Evolutionary conservation across 1,139 yeast species (phyloP).

Genomic region (Pichia sp.): DNA sequence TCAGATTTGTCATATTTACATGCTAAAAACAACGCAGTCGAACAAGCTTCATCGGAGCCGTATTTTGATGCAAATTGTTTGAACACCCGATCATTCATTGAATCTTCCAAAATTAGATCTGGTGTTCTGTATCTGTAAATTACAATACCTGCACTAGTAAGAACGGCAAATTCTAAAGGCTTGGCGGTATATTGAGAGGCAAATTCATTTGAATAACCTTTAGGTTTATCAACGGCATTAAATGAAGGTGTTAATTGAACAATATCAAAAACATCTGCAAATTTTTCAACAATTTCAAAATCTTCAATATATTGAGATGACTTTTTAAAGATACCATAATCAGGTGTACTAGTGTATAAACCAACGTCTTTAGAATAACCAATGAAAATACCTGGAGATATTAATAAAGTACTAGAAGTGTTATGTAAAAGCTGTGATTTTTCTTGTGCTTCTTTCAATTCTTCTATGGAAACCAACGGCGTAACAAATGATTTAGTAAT

Average conservation of each 20-base stretch:
- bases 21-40: constrained; percentile 77
- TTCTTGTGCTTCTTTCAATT: constrained; percentile 31
- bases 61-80: constrained; percentile 47
- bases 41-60: constrained; percentile 75
- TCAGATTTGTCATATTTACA: constrained; percentile 66
- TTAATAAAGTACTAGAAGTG: constrained; percentile 45
- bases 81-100: constrained; percentile 49
- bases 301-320: constrained; percentile 71
- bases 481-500: constrained; percentile 24
- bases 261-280: constrained; percentile 63
- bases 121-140: constrained; percentile 76
- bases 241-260: constrained; percentile 63
- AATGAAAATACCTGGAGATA: constrained; percentile 81
- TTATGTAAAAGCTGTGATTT: constrained; percentile 36
- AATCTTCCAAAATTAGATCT: constrained; percentile 64
- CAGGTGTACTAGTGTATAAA: constrained; percentile 67
- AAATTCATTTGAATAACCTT: constrained; percentile 75
- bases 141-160: constrained; percentile 75
- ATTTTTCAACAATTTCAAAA: constrained; percentile 65
- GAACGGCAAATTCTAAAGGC: constrained; percentile 66
- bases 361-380: constrained; percentile 40
- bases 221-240: constrained; percentile 66
- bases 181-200: constrained; percentile 73
- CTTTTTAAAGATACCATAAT: constrained; percentile 74
- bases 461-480: constrained; percentile 25